Percentiles rank a stretch among this genome's conserved stretches.
Evolutionary conservation across 768 basidiomycete genomes (phyloP).

Genomic region (Jaapia argillacea): DNA sequence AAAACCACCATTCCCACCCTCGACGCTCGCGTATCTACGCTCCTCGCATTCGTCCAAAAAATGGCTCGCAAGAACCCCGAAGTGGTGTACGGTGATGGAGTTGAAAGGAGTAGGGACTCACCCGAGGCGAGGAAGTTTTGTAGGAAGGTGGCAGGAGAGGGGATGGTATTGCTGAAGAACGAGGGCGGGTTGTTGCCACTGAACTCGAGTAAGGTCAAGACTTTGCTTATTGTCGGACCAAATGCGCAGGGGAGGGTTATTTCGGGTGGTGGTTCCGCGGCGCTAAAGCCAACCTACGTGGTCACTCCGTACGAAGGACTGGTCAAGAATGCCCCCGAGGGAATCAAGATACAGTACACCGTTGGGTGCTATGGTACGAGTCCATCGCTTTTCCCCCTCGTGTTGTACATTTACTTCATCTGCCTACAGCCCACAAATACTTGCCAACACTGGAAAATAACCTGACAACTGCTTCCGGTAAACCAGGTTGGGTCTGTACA

Average conservation of each 20-base stretch:
- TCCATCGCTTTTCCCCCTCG: slow-evolving; percentile 4
- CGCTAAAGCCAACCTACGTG: slow-evolving; percentile 55
- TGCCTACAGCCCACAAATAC: slow-evolving; percentile 46
- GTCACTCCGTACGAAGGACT: slow-evolving; percentile 58
- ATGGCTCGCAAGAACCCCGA: slow-evolving; percentile 46
- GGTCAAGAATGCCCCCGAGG: slow-evolving; percentile 33
- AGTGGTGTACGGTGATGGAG: slow-evolving; percentile 51
- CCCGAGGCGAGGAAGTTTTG: slow-evolving; percentile 41
- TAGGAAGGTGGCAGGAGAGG: slow-evolving; percentile 46
- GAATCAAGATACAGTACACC: slow-evolving; percentile 41
- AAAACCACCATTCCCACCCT: slow-evolving; percentile 39
- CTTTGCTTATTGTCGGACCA: slow-evolving; percentile 58
- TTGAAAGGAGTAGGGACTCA: slow-evolving; percentile 45
- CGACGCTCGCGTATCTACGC: slow-evolving; percentile 37
- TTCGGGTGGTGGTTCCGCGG: slow-evolving; percentile 70
- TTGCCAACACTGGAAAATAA: slow-evolving; percentile 58
- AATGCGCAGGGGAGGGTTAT: slow-evolving; percentile 57
- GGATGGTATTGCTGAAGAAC: slow-evolving; percentile 64
- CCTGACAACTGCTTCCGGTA: slow-evolving; percentile 39
- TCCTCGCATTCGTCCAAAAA: slow-evolving; percentile 48
- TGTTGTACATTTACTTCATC: neutral
- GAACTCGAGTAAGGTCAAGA: slow-evolving; percentile 24
- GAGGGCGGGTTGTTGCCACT: slow-evolving; percentile 44
- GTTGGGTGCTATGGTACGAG: slow-evolving; percentile 60
- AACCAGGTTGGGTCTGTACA: slow-evolving; percentile 52